Evolutionary conservation across 495 filamentous ascomycete species (phyloP).

Genomic region (Aspergillus avenaceus): DNA sequence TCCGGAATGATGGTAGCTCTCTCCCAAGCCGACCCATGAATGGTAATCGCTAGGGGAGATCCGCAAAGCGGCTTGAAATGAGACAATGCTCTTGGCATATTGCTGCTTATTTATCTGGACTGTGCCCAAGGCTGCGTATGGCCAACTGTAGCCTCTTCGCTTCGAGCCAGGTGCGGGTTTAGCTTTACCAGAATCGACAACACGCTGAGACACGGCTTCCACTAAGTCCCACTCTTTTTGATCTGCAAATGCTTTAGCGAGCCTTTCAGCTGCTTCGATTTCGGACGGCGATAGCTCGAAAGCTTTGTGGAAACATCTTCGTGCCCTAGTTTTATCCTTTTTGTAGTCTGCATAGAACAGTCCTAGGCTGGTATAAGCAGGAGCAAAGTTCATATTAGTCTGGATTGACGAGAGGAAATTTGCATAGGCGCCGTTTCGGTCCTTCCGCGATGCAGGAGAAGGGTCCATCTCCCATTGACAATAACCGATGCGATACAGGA

Average conservation of each 20-base stretch:
- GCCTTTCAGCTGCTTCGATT: constrained; percentile 79
- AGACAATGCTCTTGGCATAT: constrained; percentile 78
- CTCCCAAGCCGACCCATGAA: constrained; percentile 92
- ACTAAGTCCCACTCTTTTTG: constrained; percentile 94
- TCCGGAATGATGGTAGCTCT: constrained; percentile 93
- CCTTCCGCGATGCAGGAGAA: constrained; percentile 66
- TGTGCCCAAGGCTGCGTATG: constrained; percentile 91
- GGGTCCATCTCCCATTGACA: constrained; percentile 83
- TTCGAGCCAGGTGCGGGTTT: constrained; percentile 87
- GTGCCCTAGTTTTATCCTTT: constrained; percentile 76
- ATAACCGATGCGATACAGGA: constrained; percentile 81
- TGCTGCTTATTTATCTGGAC: constrained; percentile 95
- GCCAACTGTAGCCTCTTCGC: constrained; percentile 89
- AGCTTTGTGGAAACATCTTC: constrained; percentile 92
- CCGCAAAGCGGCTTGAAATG: constrained; percentile 86
- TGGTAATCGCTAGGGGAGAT: constrained; percentile 83
- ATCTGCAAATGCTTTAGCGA: constrained; percentile 81
- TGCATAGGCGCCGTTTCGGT: constrained; percentile 72
- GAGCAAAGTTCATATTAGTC: constrained; percentile 83
- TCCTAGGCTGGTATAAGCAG: constrained; percentile 90
- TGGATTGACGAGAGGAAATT: constrained; percentile 82
- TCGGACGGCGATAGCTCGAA: constrained; percentile 90
- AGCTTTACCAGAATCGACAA: constrained; percentile 87
- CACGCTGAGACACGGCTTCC: constrained; percentile 83
- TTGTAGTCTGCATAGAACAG: constrained; percentile 91